Evolutionary conservation across 2,329 filamentous ascomycete genomes (phyloP).

Genomic region (Trichoderma semiorbis): DNA sequence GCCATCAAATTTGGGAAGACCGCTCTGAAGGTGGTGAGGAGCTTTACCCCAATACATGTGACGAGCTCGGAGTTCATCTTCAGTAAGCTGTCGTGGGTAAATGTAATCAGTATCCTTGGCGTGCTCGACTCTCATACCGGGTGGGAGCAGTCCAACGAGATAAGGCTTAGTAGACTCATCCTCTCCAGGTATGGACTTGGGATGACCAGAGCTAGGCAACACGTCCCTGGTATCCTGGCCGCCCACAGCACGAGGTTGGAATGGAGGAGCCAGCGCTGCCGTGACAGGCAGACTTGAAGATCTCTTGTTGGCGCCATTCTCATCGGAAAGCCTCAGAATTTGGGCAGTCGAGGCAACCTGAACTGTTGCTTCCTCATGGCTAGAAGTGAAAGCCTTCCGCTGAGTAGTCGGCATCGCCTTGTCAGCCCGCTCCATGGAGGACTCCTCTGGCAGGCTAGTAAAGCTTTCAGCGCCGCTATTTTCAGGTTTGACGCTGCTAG

Average conservation of each 20-base stretch:
- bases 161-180: constrained; percentile 41
- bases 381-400: neutral
- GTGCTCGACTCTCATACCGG: constrained; percentile 39
- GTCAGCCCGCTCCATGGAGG: constrained; percentile 11
- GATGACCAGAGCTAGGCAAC: neutral
- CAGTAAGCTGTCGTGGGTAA: constrained; percentile 55
- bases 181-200: neutral
- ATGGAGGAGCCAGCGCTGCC: constrained; percentile 48
- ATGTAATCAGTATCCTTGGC: constrained; percentile 47
- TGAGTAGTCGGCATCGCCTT: constrained; percentile 20
- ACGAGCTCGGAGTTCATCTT: constrained; percentile 57
- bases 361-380: neutral
- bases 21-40: constrained; percentile 46
- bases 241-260: constrained; percentile 40
- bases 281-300: constrained; percentile 41
- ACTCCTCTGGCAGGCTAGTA: constrained; percentile 20
- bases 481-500: constrained; percentile 20
- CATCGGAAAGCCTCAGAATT: constrained; percentile 5
- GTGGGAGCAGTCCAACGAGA: constrained; percentile 51
- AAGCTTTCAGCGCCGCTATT: constrained; percentile 18
- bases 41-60: constrained; percentile 60
- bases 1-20: constrained; percentile 61
- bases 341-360: constrained; percentile 27
- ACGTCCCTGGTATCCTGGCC: neutral
- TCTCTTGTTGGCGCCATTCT: constrained; percentile 26